Evolutionary conservation across 345 rosid species (phyloP).

Genomic region (Hibiscus mutabilis): DNA sequence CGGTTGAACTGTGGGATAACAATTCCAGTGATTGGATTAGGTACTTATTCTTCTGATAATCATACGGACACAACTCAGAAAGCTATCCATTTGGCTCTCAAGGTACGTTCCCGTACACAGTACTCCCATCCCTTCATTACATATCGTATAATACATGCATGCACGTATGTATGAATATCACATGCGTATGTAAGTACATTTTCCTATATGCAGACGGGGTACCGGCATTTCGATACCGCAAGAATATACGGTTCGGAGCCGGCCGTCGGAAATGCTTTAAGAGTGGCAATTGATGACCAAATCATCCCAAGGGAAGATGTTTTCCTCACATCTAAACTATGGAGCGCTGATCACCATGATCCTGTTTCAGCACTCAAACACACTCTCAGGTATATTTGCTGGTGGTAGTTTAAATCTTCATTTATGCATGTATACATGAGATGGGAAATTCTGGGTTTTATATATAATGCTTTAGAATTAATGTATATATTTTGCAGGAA

Average conservation of each 20-base stretch:
- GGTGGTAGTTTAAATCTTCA: no score
- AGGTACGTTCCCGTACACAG: conserved; percentile 33
- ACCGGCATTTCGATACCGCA: conserved; percentile 87
- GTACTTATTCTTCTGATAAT: conserved; percentile 55
- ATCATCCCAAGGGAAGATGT: conserved; percentile 49
- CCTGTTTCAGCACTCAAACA: conserved; percentile 62
- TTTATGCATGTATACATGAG: no score
- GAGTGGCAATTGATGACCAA: conserved; percentile 33
- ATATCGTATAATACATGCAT: not conserved
- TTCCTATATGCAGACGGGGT: conserved; percentile 50
- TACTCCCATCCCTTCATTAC: no score
- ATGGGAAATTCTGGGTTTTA: no score
- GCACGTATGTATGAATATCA: not conserved
- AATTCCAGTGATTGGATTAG: conserved; percentile 69
- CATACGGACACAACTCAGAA: conserved; percentile 37
- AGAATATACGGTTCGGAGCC: conserved; percentile 78
- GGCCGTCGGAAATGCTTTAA: conserved; percentile 66
- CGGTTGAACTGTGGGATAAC: conserved; percentile 54
- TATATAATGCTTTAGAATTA: not conserved
- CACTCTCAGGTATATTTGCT: conserved; percentile 38
- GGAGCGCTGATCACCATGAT: conserved; percentile 80
- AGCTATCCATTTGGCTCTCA: conserved; percentile 59
- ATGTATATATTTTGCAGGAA: conserved; percentile 31
- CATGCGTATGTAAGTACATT: not conserved
- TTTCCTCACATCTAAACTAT: conserved; percentile 76